Evolutionary conservation across 768 basidiomycete genomes (phyloP), one percentile per base, ranked within the genome.

Genomic region (button mushroom (Agaricus bisporus)): DNA sequence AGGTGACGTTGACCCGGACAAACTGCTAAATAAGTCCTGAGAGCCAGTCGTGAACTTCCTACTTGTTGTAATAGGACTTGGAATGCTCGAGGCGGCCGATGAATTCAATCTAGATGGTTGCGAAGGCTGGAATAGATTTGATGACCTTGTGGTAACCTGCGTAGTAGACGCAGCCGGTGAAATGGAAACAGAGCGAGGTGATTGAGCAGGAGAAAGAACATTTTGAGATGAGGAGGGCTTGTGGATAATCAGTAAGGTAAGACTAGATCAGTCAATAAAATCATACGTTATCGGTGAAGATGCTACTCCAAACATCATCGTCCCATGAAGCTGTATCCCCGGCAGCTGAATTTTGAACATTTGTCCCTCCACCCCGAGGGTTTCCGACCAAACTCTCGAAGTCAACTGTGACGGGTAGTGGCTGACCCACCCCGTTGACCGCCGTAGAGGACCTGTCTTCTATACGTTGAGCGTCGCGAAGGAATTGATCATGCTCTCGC

Each of bases 391-490:
- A 75, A 51, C 82, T 90, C 66, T 88, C 93, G 61, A 99, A 99
- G 63, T 97, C 86, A 15, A 92, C 74, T 17, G 77, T 76, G 0
- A 71, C 68, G 51, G 64, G 58, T 58, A 65, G 48, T 20, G 66
- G 59, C 20, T 65, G 60, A 53, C 68, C 60, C 14, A 65, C 65
- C 1, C 79, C 80, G 60, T 78, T 74, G 15, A 66, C 57, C 3
- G 77, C 67, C 2, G 76, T 69, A 2, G 77, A 72, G 39, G 83
- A 87, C 25, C 77, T 83, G 63, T 93, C 90, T 63, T 97, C 94
- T 18, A 95, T 74, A 28, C 95, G 79, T 59, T 94, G 92, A 1
- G 93, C 88, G 65, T 98, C 97, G 37, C 91, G 85, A 8, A 99
- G 75, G 66, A 94, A 95, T 61, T 93, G 89, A 54, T 86, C 75